Evolutionary conservation across 1,284 basidiomycete genomes (phyloP).

Genomic region (Inonotus obliquus): DNA sequence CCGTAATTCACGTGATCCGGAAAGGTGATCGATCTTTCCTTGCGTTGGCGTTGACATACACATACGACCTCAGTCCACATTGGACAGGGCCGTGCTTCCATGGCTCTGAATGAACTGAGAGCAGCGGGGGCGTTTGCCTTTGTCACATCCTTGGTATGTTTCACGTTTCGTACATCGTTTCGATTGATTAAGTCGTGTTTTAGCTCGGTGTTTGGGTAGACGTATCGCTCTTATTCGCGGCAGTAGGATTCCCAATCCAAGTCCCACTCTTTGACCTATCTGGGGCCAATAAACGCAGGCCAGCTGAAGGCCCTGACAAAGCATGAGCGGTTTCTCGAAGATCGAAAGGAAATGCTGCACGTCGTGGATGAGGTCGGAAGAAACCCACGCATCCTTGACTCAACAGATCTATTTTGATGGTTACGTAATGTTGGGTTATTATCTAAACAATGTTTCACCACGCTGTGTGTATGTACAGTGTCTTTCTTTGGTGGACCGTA

Average conservation of each 20-base stretch:
- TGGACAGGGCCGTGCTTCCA: not conserved
- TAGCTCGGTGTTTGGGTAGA: conserved; percentile 20
- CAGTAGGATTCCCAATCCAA: conserved; percentile 18
- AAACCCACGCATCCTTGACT: too few species aligned
- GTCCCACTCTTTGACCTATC: conserved; percentile 20
- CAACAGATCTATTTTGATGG: not conserved
- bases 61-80: not conserved
- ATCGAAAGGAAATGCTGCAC: not conserved
- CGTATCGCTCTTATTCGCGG: conserved; percentile 15
- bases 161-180: not conserved
- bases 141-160: not conserved
- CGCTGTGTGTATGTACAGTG: too few species aligned
- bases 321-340: not conserved
- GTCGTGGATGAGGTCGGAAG: not conserved
- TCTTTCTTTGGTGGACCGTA: too few species aligned
- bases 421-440: not conserved
- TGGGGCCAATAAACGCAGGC: not conserved
- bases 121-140: not conserved
- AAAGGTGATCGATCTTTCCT: too few species aligned
- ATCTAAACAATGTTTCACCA: not conserved
- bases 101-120: not conserved
- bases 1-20: not conserved
- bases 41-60: not conserved
- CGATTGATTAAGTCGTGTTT: not conserved
- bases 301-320: not conserved